Base-by-base conservation (phyloP, 1,284 basidiomycete genomes). In the Amylostereum chailletii region DNA sequence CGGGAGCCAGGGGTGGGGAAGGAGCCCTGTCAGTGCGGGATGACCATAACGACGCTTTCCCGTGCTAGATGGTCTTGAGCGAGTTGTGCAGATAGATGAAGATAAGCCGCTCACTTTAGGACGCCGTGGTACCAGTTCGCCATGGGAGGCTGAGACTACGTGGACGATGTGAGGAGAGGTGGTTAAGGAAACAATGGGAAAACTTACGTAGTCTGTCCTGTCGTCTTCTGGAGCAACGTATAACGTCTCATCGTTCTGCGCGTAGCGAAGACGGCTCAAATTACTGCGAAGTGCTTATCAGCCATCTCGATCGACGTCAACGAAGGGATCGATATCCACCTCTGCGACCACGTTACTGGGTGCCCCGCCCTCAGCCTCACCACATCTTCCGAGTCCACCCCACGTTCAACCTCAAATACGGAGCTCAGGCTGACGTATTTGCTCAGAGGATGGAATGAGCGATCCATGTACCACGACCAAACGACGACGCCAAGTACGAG, bases 191-290 rank as follows among this genome's bases (percentile, higher is more conserved):
- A 45, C 11, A 63, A 19, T 47, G 40, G 32, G 19, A 43, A 44
- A 5, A 60, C 82, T 53, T 56, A 88, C 87, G 65, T 94, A 96
- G 68, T 96, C 91, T 9, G 93, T 96, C 34, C 86, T 74, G 52
- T 88, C 83, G 61, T 94, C 91, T 60, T 91, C 87, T 0, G 90
- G 90, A 3, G 91, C 94, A 37, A 96, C 90, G 62, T 97, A 97
- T 32, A 97, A 65, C 1, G 90, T 94, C 57, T 96, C 94, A 60
- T 96, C 94, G 61, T 94, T 93, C 60, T 92, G 83, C 0, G 88
- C 88, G 62, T 95, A 95, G 53, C 92, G 73, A 51, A 86, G 76
- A 50, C 86, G 78, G 59, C 86, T 93, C 54, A 94, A 65, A 61
- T 93, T 86, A 55, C 90, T 92, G 50, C 41, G 41, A 27, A 41